Evolutionary conservation across 768 basidiomycete genomes (phyloP).

Genomic region (Pleurotus sapidus): DNA sequence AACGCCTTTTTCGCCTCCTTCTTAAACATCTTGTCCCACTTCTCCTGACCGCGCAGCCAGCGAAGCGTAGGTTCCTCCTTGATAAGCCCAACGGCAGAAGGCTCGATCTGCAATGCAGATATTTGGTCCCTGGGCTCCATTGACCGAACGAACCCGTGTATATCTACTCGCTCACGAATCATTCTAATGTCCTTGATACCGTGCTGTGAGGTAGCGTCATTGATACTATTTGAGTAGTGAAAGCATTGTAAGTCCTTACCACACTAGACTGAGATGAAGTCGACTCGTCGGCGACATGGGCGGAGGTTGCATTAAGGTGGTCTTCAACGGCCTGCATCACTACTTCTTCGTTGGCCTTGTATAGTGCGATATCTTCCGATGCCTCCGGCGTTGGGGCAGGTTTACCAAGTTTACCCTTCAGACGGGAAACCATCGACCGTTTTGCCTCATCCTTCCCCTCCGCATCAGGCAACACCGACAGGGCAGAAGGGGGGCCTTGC

Average conservation of each 20-base stretch:
- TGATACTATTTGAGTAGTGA: too few species aligned
- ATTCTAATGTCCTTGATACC: slow-evolving; percentile 34
- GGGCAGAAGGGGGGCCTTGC: slow-evolving; percentile 24
- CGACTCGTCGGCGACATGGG: too few species aligned
- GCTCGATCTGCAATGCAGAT: slow-evolving; percentile 46
- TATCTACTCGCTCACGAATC: slow-evolving; percentile 74
- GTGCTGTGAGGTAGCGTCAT: slow-evolving; percentile 3
- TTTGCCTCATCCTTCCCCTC: slow-evolving; percentile 3
- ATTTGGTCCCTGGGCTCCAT: slow-evolving; percentile 63
- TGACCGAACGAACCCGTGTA: slow-evolving; percentile 52
- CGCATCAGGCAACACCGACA: slow-evolving; percentile 12
- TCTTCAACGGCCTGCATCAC: slow-evolving; percentile 24
- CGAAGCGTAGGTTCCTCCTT: slow-evolving; percentile 69
- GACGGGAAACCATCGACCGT: background rate
- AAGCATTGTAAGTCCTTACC: too few species aligned
- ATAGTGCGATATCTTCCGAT: slow-evolving; percentile 20
- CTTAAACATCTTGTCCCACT: slow-evolving; percentile 58
- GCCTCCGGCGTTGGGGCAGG: slow-evolving; percentile 1
- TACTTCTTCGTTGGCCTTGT: slow-evolving; percentile 24
- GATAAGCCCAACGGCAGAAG: slow-evolving; percentile 63
- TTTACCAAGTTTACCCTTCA: slow-evolving; percentile 8
- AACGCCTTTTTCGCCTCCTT: slow-evolving; percentile 37
- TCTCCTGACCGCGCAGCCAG: slow-evolving; percentile 60
- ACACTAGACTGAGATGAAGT: too few species aligned
- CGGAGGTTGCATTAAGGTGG: slow-evolving; percentile 11